phyloP scores from a whole-genome alignment of 257 asterid genomes.

The Capsicum chinense region DNA sequence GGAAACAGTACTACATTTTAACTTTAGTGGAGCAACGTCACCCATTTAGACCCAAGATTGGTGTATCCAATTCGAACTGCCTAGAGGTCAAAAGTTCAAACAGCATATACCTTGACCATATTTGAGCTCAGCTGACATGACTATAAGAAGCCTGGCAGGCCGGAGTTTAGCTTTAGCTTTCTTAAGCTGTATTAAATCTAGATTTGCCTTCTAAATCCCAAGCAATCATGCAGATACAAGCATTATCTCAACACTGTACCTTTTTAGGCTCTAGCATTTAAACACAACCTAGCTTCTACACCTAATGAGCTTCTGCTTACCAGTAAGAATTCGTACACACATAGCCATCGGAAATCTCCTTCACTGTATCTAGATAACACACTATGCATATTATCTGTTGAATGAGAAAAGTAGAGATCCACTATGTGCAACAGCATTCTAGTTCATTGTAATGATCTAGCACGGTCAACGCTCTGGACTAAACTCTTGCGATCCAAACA shows the following conservation, averaged over 20 bases:
- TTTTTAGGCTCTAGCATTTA: too few species aligned
- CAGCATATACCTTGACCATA: background rate
- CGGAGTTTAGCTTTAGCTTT: background rate
- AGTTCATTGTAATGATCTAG: background rate
- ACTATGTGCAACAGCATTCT: background rate
- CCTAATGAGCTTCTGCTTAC: background rate
- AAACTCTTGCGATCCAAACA: background rate
- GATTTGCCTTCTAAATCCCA: background rate
- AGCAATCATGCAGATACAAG: background rate
- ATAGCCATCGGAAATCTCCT: background rate
- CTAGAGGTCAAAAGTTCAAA: background rate
- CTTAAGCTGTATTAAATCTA: background rate
- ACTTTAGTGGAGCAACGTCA: background rate
- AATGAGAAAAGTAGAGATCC: background rate
- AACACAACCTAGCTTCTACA: background rate
- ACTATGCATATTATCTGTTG: background rate
- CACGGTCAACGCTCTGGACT: background rate
- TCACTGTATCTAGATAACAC: background rate
- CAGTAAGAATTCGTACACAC: background rate
- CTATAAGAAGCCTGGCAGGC: background rate
- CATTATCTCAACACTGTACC: too few species aligned
- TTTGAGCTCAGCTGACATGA: background rate
- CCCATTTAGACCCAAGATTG: background rate
- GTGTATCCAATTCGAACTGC: background rate
- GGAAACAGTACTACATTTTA: background rate